Percentiles rank a stretch among this genome's conserved stretches.
These are phyloP conservation scores for Balakata baccata DNA, from an alignment of 345 rosid genomes.

Conservation along the genomic window DNA sequence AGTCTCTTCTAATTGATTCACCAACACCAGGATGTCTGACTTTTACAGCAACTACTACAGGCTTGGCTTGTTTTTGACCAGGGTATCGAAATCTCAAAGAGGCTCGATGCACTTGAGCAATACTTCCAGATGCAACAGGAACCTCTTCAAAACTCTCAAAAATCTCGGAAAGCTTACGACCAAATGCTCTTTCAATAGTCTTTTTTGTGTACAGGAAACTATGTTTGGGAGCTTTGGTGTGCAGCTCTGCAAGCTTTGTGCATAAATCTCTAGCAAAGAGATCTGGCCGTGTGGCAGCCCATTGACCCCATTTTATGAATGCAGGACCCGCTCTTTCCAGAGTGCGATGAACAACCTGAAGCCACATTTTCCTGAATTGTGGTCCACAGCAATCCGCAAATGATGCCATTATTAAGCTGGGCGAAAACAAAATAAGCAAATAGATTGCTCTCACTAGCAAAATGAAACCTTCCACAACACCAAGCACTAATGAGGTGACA, in stretches of 20 bases:
- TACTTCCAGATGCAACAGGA: constrained; percentile 98
- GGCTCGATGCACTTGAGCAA: constrained; percentile 97
- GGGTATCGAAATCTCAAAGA: constrained; percentile 70
- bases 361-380: constrained; percentile 57
- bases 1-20: constrained; percentile 85
- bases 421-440: constrained; percentile 66
- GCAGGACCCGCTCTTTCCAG: constrained; percentile 94
- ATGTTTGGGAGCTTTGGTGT: constrained; percentile 84
- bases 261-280: constrained; percentile 86
- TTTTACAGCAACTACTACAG: constrained; percentile 85
- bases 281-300: constrained; percentile 99
- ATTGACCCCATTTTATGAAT: constrained; percentile 97
- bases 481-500: constrained; percentile 43
- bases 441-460: constrained; percentile 69
- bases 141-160: constrained; percentile 83
- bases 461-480: constrained; percentile 51
- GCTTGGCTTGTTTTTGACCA: constrained; percentile 59
- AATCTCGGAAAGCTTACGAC: constrained; percentile 77
- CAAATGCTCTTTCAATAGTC: constrained; percentile 83
- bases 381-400: constrained; percentile 59
- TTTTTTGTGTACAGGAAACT: constrained; percentile 78
- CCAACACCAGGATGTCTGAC: constrained; percentile 99
- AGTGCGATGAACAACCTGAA: constrained; percentile 66
- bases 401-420: constrained; percentile 74
- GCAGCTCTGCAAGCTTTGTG: constrained; percentile 84